These are phyloP conservation scores for Hericium rajendrae DNA, from an alignment of 768 basidiomycete species.

Conservation along the genomic window DNA sequence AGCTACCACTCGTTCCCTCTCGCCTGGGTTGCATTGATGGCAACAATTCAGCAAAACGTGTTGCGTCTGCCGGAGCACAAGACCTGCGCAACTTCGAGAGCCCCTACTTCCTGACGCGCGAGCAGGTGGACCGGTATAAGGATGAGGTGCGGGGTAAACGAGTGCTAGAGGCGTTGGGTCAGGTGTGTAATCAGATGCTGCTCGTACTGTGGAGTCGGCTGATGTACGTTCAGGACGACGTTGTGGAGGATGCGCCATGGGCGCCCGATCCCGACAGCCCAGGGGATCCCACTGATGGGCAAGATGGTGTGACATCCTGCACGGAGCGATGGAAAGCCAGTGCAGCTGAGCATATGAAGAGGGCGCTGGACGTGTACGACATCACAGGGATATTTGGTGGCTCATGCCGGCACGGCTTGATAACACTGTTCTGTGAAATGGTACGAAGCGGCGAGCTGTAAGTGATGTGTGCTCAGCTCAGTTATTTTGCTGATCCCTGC, in stretches of 20 bases:
- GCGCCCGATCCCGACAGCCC: background rate
- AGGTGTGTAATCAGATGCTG: too few relatives aligned
- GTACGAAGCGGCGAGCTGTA: slow-evolving; percentile 1
- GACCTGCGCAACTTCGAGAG: background rate
- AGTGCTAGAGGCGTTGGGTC: too few relatives aligned
- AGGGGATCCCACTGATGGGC: background rate
- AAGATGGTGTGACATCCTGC: background rate
- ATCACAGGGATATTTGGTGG: background rate
- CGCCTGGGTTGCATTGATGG: background rate
- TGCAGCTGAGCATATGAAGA: background rate
- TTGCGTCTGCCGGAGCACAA: background rate
- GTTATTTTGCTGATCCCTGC: background rate
- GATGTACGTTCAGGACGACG: background rate
- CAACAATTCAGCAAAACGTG: background rate
- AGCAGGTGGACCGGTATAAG: background rate
- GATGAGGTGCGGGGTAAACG: background rate
- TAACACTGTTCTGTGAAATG: background rate
- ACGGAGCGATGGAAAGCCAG: background rate
- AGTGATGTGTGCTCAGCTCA: background rate
- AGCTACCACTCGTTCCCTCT: background rate
- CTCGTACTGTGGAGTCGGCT: background rate
- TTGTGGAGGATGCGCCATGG: background rate
- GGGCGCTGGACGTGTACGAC: background rate
- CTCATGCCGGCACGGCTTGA: background rate
- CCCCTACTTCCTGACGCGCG: background rate